A percentile compares a stretch with the other conserved stretches of the same genome.
phyloP scores from a whole-genome alignment of 2,329 filamentous ascomycete genomes.

The Rhinocladiella mackenziei region DNA sequence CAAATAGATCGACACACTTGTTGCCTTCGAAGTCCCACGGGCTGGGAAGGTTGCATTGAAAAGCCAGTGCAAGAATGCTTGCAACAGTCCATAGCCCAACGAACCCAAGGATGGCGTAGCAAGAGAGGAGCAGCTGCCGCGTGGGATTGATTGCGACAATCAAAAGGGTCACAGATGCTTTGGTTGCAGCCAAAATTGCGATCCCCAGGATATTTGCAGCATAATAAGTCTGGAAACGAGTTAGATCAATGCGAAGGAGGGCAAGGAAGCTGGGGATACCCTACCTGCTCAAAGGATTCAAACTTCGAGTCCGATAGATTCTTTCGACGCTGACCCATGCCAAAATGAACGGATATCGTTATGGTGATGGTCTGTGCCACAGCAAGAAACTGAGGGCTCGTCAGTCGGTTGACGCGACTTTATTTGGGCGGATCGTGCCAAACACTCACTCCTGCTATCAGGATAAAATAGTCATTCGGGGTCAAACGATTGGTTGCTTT shows the following conservation, averaged over 20 bases:
- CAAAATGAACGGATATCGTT: conserved; percentile 23
- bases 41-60: conserved; percentile 27
- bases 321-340: conserved; percentile 24
- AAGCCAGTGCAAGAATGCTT: conserved; percentile 23
- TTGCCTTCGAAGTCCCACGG: conserved; percentile 25
- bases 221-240: conserved; percentile 24
- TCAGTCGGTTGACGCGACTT: background rate
- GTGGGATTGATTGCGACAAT: conserved; percentile 30
- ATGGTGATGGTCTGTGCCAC: conserved; percentile 23
- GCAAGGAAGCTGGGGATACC: background rate
- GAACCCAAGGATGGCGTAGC: conserved; percentile 21
- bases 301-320: conserved; percentile 21
- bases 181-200: conserved; percentile 23
- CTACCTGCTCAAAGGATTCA: conserved; percentile 26
- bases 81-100: conserved; percentile 24
- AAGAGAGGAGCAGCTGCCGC: conserved; percentile 22
- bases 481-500: conserved; percentile 11
- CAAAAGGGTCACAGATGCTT: conserved; percentile 28
- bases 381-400: conserved; percentile 10
- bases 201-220: conserved; percentile 29
- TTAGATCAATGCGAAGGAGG: conserved; percentile 5
- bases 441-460: conserved; percentile 10
- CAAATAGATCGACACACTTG: conserved; percentile 28
- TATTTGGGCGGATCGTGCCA: too few relatives aligned
- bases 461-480: conserved; percentile 10